Base-by-base conservation (phyloP, 257 asterid species). In the Nyctanthes arbortristis region DNA sequence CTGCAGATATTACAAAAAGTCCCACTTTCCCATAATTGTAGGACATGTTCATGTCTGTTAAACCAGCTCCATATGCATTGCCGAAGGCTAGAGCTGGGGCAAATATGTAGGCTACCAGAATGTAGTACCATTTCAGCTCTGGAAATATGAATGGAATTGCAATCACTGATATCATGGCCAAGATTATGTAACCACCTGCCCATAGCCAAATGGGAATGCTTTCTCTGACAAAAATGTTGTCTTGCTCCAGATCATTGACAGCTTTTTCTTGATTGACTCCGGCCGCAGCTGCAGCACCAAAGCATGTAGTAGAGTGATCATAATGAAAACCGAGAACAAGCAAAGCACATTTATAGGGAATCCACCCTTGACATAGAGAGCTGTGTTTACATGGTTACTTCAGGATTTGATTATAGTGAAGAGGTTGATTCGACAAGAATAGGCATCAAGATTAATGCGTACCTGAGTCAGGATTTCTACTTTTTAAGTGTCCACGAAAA, bases 391-490 rank as follows among this genome's bases (percentile, higher is more conserved):
- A 14, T n/a, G 18, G 30, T 12, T 8, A 32, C 11, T 61, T 29
- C 40, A 58, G 65, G 1, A n/a, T 7, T 10, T 33, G 40, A 37
- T 7, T 62, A 20, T 16, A 34, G 70, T 27, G 25, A 31, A 28
- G n/a, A n/a, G n/a, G n/a, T n/a, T n/a, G n/a, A n/a, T n/a, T n/a
- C n/a, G n/a, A n/a, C n/a, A n/a, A n/a, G n/a, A n/a, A n/a, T n/a
- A n/a, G n/a, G n/a, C n/a, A n/a, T n/a, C n/a, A n/a, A n/a, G n/a
- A 14, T 10, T 20, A 22, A 27, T 58, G 24, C 64, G 75, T 82
- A 85, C 85, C 93, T 73, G 82, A 40, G 62, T 24, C 60, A 70
- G 33, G 74, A 32, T 71, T 78, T 73, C 57, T 85, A 57, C 61
- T 69, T 72, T 81, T 71, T 62, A 82, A 67, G 63, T 72, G 72